Percentiles rank a stretch among this genome's conserved stretches.
Evolutionary conservation across 495 filamentous ascomycete species (phyloP).

Genomic region (Talaromyces adpressus): DNA sequence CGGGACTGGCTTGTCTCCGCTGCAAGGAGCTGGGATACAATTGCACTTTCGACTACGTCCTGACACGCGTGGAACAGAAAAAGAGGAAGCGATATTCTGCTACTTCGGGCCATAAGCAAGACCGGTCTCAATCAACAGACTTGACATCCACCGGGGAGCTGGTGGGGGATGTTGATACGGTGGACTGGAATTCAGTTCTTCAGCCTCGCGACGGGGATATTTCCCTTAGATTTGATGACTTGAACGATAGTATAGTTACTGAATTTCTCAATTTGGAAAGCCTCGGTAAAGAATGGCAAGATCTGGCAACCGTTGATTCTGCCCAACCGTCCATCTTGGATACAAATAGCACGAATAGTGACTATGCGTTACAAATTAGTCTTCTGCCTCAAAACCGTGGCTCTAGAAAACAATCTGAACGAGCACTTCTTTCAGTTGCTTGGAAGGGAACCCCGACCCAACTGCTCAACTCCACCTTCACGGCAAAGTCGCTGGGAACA

Average conservation of each 20-base stretch:
- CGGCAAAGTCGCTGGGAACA: slow-evolving; percentile 15
- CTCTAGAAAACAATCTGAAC: not conserved
- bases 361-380: not conserved
- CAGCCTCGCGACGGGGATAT: not conserved
- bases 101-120: not conserved
- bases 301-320: not conserved
- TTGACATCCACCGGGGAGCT: not conserved
- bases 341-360: not conserved
- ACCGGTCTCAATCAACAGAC: not conserved
- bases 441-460: slow-evolving; percentile 15
- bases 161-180: not conserved
- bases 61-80: slow-evolving; percentile 1
- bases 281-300: not conserved
- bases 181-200: not conserved
- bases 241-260: not conserved
- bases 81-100: slow-evolving; percentile 6
- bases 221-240: not conserved
- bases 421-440: not conserved
- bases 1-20: slow-evolving; percentile 10
- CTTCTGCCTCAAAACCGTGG: not conserved
- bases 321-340: not conserved
- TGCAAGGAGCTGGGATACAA: slow-evolving; percentile 16
- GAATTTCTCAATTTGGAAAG: not conserved
- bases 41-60: slow-evolving; percentile 21
- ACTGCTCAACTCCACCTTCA: slow-evolving; percentile 18